Evolutionary conservation across 306 rosid genomes (phyloP).

Genomic region (Cotoneaster glaucophyllus): DNA sequence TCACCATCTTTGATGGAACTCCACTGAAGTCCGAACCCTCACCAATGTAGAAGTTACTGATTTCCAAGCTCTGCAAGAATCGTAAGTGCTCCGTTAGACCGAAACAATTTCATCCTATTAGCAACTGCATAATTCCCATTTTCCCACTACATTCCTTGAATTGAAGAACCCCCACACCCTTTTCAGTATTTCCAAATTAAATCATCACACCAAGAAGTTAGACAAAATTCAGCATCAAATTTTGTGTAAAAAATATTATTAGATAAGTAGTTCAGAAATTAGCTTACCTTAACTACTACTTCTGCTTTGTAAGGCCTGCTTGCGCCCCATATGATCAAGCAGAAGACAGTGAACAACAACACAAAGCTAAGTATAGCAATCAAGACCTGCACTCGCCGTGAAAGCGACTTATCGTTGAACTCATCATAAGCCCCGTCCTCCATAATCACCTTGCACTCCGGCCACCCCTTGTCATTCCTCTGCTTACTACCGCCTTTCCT

Average conservation of each 20-base stretch:
- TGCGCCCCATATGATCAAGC: slow-evolving; percentile 94
- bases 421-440: slow-evolving; percentile 90
- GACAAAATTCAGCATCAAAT: neutral
- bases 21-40: slow-evolving; percentile 79
- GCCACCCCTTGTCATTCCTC: slow-evolving; percentile 89
- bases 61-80: slow-evolving; percentile 63
- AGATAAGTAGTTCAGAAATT: neutral
- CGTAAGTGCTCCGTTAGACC: neutral
- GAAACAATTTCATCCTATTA: neutral
- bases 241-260: neutral
- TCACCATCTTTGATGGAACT: slow-evolving; percentile 72
- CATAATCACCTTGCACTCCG: slow-evolving; percentile 87
- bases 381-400: slow-evolving; percentile 54
- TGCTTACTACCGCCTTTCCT: slow-evolving; percentile 56
- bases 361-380: slow-evolving; percentile 63
- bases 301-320: slow-evolving; percentile 72
- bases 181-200: neutral
- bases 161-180: neutral
- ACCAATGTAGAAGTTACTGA: slow-evolving; percentile 62
- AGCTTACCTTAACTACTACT: slow-evolving; percentile 55
- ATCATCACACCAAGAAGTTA: neutral
- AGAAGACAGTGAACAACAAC: slow-evolving; percentile 58
- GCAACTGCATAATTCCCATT: neutral
- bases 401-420: slow-evolving; percentile 36
- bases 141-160: neutral